Evolutionary conservation across 1,284 basidiomycete species (phyloP), one percentile per base, ranked within the genome.

Genomic region (Cutaneotrichosporon daszewskae): DNA sequence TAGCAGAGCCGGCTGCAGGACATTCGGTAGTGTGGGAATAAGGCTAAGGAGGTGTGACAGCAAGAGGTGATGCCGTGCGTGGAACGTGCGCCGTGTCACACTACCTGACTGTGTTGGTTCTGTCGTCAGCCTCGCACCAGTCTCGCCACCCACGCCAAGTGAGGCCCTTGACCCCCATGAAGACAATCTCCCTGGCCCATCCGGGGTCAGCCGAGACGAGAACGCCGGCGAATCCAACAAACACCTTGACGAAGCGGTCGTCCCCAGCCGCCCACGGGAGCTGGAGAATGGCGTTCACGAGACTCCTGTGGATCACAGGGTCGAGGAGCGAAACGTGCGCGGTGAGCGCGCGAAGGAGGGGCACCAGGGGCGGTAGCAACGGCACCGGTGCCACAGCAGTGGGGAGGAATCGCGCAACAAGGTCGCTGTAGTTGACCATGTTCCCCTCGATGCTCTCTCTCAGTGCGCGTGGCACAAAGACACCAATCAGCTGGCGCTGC

Each of bases 201-300:
- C 94, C 89, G 49, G 89, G 86, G 51, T 87, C 76, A n/a, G 94
- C 90, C 55, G 85, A 90, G 54, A 96, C 81, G 28, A 99, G 80
- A 73, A 92, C 87, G 33, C 88, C 87, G 34, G 91, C 80, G 64
- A 96, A 96, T 20, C 85, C 79, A 20, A 82, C 83, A 66, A 90
- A 95, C 12, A 82, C 80, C 67, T 83, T 85, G 40, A 90, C 89
- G 57, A 92, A 87, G 17, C 76, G 73, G 36, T 76, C 75, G 33
- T 79, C 79, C 56, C 92, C 87, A 6, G 83, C 85, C 6, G 86
- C 84, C 95, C 95, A 99, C 6, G 91, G 89, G 57, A 95, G 77
- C 47, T 78, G 79, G 45, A 96, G 76, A 49, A 98, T 83, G 23
- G 89, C 88, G 49, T 92, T 82, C 25, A 97, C 84, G 17, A 99